phyloP scores from a whole-genome alignment of 208 protist genomes.

The Acanthamoeba pearcei region DNA sequence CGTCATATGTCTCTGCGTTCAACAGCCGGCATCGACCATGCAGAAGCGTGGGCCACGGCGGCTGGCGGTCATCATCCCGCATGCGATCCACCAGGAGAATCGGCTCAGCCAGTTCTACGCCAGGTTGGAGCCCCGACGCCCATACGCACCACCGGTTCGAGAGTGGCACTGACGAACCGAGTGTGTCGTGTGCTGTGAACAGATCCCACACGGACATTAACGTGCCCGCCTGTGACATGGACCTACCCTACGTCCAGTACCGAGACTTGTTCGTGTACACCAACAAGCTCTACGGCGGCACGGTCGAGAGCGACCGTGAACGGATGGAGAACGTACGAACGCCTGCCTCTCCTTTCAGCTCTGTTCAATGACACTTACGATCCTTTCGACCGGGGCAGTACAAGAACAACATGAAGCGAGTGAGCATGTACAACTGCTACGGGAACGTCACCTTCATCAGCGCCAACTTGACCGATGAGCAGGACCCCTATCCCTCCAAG shows the following conservation, averaged over 20 bases:
- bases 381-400: not conserved
- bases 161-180: not conserved
- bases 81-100: slow-evolving; percentile 65
- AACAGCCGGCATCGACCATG: slow-evolving; percentile 48
- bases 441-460: slow-evolving; percentile 5
- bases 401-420: slow-evolving; percentile 11
- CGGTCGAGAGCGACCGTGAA: not conserved
- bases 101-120: slow-evolving; percentile 59
- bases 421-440: slow-evolving; percentile 67
- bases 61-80: slow-evolving; percentile 57
- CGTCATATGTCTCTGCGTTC: not conserved
- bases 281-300: slow-evolving; percentile 65
- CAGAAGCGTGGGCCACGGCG: slow-evolving; percentile 20
- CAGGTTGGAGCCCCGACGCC: not conserved
- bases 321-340: not conserved
- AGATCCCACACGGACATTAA: slow-evolving; percentile 4
- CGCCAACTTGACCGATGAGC: slow-evolving; percentile 62
- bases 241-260: slow-evolving; percentile 33
- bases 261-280: slow-evolving; percentile 46
- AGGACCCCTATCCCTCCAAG: slow-evolving; percentile 24
- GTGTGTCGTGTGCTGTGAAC: not conserved
- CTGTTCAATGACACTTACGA: not conserved
- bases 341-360: no score
- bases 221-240: slow-evolving; percentile 36
- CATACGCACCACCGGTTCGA: no score